Percentiles rank a stretch among this genome's conserved stretches.
Evolutionary conservation across 768 basidiomycete species (phyloP).

Genomic region (Russula dissimulans): DNA sequence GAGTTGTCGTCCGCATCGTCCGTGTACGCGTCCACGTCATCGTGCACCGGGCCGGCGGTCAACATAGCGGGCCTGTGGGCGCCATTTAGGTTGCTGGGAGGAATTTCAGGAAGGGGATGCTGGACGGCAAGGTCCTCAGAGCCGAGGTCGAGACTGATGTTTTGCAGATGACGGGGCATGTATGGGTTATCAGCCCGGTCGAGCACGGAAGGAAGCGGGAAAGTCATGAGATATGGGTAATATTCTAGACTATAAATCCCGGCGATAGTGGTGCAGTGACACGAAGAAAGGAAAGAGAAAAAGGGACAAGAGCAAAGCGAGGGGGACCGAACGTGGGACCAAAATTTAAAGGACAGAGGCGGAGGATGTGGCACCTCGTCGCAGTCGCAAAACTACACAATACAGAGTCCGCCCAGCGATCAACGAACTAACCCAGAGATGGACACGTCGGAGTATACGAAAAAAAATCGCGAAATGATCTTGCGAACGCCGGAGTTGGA

Average conservation of each 20-base stretch:
- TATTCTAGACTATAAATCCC: background rate
- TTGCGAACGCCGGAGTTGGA: constrained; percentile 5
- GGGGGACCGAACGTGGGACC: constrained; percentile 1
- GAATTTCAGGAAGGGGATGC: background rate
- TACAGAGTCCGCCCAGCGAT: constrained; percentile 18
- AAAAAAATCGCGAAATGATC: background rate
- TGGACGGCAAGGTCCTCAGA: background rate
- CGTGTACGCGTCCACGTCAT: background rate
- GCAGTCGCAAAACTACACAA: constrained; percentile 7
- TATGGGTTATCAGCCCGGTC: constrained; percentile 13
- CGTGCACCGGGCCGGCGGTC: background rate
- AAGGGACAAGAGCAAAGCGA: background rate
- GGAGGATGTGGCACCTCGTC: constrained; percentile 12
- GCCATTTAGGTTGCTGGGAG: background rate
- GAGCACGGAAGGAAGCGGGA: background rate
- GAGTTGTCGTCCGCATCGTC: constrained; percentile 34
- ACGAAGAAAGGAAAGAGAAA: background rate
- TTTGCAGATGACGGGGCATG: constrained; percentile 2
- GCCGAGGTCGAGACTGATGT: background rate
- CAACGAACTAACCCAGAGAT: constrained; percentile 18
- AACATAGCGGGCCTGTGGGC: background rate
- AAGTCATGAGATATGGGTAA: background rate
- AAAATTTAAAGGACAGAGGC: constrained; percentile 1
- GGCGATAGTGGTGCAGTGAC: background rate
- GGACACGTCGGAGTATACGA: constrained; percentile 16